A percentile compares a stretch with the other conserved stretches of the same genome.
These are phyloP conservation scores for Sapria himalayana DNA, from an alignment of 345 rosid species.

Conservation along the genomic window DNA sequence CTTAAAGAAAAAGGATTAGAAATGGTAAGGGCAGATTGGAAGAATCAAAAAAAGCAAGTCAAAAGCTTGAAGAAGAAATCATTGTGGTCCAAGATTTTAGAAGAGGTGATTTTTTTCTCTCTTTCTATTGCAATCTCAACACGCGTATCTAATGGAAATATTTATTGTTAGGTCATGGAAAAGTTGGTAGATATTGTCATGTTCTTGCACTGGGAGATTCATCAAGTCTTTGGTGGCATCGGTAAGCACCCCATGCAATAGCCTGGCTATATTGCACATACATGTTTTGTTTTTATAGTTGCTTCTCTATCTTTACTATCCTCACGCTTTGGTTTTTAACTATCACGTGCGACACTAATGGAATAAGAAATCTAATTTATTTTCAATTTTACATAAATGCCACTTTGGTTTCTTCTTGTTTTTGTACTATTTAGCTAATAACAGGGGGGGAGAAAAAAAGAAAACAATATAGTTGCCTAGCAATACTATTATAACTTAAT, in stretches of 20 bases:
- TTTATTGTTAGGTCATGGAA: conserved; percentile 62
- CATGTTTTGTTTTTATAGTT: too few species aligned
- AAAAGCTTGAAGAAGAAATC: conserved; percentile 78
- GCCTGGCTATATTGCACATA: too few species aligned
- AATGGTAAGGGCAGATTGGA: conserved; percentile 72
- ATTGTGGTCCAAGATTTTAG: conserved; percentile 89
- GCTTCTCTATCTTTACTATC: too few species aligned
- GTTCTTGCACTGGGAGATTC: conserved; percentile 86
- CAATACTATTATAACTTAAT: too few species aligned
- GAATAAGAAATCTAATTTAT: too few species aligned
- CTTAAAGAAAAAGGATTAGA: conserved; percentile 63
- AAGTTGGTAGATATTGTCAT: conserved; percentile 83
- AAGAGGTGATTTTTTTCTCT: conserved; percentile 35
- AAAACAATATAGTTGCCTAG: too few species aligned
- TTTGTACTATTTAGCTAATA: too few species aligned
- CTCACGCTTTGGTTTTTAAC: too few species aligned
- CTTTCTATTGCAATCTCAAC: not conserved
- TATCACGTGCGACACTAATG: too few species aligned
- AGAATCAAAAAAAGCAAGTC: conserved; percentile 84
- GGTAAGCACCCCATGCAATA: conserved; percentile 25
- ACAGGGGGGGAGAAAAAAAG: too few species aligned
- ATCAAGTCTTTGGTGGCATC: conserved; percentile 65
- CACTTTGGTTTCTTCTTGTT: too few species aligned
- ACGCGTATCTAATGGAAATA: not conserved
- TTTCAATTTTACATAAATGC: too few species aligned